Evolutionary conservation across 305 asterid species (phyloP).

Genomic region (Fraxinus greggii): DNA sequence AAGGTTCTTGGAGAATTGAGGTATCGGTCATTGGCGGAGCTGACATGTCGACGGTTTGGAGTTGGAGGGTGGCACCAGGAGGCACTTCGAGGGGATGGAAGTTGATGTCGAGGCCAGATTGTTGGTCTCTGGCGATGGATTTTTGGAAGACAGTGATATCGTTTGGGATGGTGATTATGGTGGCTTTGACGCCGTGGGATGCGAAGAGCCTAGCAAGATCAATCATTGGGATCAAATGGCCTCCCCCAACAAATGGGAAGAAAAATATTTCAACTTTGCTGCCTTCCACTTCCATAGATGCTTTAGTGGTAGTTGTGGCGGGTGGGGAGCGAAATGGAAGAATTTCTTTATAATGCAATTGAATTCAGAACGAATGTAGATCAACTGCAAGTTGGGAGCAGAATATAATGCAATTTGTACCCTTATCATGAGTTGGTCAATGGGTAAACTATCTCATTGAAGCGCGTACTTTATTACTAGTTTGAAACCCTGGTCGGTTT

Average conservation of each 20-base stretch:
- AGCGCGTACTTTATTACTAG: not conserved
- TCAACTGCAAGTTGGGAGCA: not conserved
- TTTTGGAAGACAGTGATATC: conserved; percentile 21
- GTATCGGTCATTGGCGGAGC: conserved; percentile 3
- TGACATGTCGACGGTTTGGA: conserved; percentile 18
- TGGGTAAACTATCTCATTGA: not conserved
- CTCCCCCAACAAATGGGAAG: conserved; percentile 16
- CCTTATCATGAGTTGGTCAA: not conserved
- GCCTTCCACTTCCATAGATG: not conserved
- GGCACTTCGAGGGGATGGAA: conserved; percentile 15
- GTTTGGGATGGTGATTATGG: conserved; percentile 24
- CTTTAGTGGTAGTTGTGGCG: not conserved
- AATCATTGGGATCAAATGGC: conserved; percentile 32
- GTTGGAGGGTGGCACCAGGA: not conserved
- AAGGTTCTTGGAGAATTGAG: conserved; percentile 13
- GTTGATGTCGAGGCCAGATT: conserved; percentile 15
- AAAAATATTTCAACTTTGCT: not conserved
- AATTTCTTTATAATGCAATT: not conserved
- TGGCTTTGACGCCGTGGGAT: conserved; percentile 20
- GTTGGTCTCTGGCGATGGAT: conserved; percentile 22
- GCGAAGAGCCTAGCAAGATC: conserved; percentile 31
- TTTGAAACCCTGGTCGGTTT: not conserved
- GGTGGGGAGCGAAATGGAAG: not conserved
- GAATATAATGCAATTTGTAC: not conserved
- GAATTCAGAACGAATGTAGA: not conserved